Conservation (phyloP, 441 rosid genomes). For the Bocquillonia castaneifolia region DNA sequence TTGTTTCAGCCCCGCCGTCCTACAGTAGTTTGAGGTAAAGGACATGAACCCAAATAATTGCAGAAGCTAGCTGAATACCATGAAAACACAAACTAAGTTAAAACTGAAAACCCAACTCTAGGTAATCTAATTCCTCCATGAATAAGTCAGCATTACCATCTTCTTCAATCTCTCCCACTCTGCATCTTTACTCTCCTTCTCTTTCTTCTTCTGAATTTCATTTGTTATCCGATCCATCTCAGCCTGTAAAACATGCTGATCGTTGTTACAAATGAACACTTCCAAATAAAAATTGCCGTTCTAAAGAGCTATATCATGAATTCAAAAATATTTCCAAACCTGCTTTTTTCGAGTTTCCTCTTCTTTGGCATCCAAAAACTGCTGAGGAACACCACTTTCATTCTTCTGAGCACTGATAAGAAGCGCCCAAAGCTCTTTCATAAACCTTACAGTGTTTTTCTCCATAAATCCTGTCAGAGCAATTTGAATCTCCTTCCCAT, state of each 20-base stretch:
- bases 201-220: slow-evolving; percentile 68
- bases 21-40: slow-evolving; percentile 99
- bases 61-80: slow-evolving; percentile 98
- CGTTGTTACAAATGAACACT: slow-evolving; percentile 15
- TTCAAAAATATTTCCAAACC: slow-evolving; percentile 35
- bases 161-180: slow-evolving; percentile 51
- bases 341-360: slow-evolving; percentile 73
- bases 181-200: slow-evolving; percentile 51
- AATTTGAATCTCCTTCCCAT: slow-evolving; percentile 93
- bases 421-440: slow-evolving; percentile 97
- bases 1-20: slow-evolving; percentile 62
- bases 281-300: not conserved
- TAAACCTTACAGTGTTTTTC: slow-evolving; percentile 88
- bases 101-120: slow-evolving; percentile 45
- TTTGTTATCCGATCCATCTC: slow-evolving; percentile 51
- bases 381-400: slow-evolving; percentile 90
- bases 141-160: slow-evolving; percentile 70
- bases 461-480: slow-evolving; percentile 96
- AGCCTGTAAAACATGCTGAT: slow-evolving; percentile 41
- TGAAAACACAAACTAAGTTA: slow-evolving; percentile 75
- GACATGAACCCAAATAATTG: slow-evolving; percentile 99
- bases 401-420: slow-evolving; percentile 86
- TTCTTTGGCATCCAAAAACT: slow-evolving; percentile 78
- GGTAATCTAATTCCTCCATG: slow-evolving; percentile 60
- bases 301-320: not conserved